Evolutionary conservation across 176 grass and related monocot species (phyloP).

Genomic region (Olyra latifolia): DNA sequence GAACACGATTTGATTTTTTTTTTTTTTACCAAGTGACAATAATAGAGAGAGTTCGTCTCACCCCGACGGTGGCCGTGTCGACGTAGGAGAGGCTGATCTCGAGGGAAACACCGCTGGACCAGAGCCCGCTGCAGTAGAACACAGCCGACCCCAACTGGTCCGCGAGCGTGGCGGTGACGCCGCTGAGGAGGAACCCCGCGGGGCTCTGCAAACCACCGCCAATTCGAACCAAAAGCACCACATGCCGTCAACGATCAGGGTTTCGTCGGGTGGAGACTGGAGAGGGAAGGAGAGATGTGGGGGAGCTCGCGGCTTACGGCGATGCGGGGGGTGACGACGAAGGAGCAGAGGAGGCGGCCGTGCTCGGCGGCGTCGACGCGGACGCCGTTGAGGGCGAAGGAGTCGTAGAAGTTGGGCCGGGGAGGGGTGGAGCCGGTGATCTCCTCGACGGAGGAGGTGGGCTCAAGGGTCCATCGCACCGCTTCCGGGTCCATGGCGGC

Average conservation of each 20-base stretch:
- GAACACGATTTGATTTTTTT: no score
- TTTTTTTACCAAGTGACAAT: no score
- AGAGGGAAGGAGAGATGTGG: not conserved
- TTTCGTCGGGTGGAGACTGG: not conserved
- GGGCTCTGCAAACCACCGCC: slow-evolving; percentile 45
- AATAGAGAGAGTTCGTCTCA: slow-evolving; percentile 31
- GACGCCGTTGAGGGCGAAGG: slow-evolving; percentile 52
- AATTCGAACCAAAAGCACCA: slow-evolving; percentile 21
- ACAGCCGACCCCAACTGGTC: slow-evolving; percentile 75
- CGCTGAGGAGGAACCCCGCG: slow-evolving; percentile 53
- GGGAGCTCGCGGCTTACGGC: slow-evolving; percentile 34
- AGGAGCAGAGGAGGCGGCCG: slow-evolving; percentile 80
- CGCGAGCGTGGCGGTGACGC: slow-evolving; percentile 66
- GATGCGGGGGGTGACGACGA: slow-evolving; percentile 55
- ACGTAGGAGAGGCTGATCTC: slow-evolving; percentile 73
- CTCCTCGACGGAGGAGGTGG: not conserved
- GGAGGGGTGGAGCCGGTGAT: slow-evolving; percentile 33
- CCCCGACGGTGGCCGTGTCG: slow-evolving; percentile 55
- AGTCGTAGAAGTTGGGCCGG: slow-evolving; percentile 40
- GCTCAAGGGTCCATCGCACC: slow-evolving; percentile 53
- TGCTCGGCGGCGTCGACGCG: slow-evolving; percentile 48
- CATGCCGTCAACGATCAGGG: not conserved
- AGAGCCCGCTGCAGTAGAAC: slow-evolving; percentile 40
- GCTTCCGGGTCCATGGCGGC: slow-evolving; percentile 56
- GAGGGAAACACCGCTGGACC: slow-evolving; percentile 55